Conservation (phyloP, 1,284 basidiomycete species). For the Trichosporon inkin region DNA sequence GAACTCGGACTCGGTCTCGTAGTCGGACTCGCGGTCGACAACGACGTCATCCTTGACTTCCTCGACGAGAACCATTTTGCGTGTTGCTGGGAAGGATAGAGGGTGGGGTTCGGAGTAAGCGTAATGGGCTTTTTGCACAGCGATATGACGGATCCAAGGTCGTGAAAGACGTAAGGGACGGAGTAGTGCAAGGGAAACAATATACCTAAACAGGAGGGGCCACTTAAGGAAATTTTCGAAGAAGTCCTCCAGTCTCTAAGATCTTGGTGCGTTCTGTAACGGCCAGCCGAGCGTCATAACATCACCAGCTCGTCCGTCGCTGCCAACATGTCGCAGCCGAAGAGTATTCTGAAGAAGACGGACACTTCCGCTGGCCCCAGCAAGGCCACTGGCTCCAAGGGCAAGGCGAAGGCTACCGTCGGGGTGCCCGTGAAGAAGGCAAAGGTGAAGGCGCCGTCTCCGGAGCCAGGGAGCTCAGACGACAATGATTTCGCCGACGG, state of each 20-base stretch:
- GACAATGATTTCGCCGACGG: constrained; percentile 18
- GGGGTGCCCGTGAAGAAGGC: constrained; percentile 5
- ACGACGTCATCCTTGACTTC: constrained; percentile 44
- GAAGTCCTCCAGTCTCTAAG: no score
- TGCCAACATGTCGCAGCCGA: constrained; percentile 18
- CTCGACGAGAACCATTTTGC: constrained; percentile 46
- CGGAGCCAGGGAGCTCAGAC: constrained; percentile 8
- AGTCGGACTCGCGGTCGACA: constrained; percentile 41
- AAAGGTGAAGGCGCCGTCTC: constrained; percentile 14
- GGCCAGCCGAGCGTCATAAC: not conserved
- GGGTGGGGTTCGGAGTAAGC: constrained; percentile 7
- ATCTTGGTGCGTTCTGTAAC: not conserved
- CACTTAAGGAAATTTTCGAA: constrained; percentile 18
- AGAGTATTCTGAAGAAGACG: constrained; percentile 23
- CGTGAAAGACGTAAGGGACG: not conserved
- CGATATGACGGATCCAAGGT: not conserved
- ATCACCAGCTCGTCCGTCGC: not conserved
- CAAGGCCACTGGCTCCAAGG: constrained; percentile 12
- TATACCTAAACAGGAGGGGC: not conserved
- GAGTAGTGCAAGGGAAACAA: not conserved
- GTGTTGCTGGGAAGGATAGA: constrained; percentile 15
- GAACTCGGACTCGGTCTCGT: constrained; percentile 40
- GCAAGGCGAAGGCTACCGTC: constrained; percentile 10
- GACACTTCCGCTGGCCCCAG: not conserved
- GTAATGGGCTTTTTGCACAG: no score